Evolutionary conservation across 202 grass and related monocot species (phyloP).

Genomic region (Panicum virgatum): DNA sequence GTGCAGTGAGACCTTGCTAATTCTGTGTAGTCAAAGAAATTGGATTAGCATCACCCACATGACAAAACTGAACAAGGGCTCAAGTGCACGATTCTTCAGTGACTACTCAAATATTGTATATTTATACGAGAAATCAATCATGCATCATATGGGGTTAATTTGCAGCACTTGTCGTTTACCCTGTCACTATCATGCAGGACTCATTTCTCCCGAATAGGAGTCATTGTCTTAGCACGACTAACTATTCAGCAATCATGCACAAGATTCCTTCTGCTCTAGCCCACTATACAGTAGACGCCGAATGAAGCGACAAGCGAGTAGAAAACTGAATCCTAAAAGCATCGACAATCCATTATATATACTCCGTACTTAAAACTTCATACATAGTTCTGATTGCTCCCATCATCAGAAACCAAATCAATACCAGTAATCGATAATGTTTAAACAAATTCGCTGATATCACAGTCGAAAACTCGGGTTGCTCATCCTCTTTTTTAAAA

Average conservation of each 20-base stretch:
- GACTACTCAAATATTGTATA: neutral
- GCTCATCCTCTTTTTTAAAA: too few species aligned
- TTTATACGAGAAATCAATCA: too few species aligned
- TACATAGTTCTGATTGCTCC: neutral
- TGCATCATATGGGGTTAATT: too few species aligned
- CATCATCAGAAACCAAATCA: neutral
- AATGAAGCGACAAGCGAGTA: neutral
- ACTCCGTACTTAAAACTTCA: neutral
- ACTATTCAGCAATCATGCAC: neutral
- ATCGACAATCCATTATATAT: neutral
- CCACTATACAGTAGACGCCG: neutral
- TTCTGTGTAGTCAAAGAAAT: constrained; percentile 34
- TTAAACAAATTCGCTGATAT: neutral
- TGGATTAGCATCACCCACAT: constrained; percentile 21
- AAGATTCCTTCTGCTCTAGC: neutral
- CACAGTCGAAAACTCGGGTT: neutral
- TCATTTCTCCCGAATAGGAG: neutral
- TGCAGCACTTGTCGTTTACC: too few species aligned
- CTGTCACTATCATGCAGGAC: neutral
- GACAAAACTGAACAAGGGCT: neutral
- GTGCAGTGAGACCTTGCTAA: constrained; percentile 11
- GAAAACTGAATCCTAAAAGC: neutral
- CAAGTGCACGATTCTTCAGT: neutral
- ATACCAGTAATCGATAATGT: neutral
- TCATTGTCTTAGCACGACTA: neutral